phyloP scores from a whole-genome alignment of 257 asterid genomes.

The Nyctanthes arbortristis region DNA sequence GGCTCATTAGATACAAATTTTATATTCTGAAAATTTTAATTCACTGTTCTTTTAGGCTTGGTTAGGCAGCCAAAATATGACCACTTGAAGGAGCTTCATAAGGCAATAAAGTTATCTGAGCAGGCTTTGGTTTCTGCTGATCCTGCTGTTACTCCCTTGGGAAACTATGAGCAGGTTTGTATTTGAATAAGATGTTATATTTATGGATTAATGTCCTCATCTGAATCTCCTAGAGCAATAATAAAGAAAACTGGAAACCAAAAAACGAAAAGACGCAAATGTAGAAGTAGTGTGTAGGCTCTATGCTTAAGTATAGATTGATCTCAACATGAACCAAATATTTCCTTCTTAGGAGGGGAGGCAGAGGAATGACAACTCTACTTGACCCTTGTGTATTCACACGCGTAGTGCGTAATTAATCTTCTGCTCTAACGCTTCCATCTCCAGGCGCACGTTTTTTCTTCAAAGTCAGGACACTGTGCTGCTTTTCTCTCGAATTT shows the following conservation, averaged over 20 bases:
- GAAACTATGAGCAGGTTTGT: constrained; percentile 81
- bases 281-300: too few species aligned
- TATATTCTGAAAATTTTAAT: neutral
- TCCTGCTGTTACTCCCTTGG: constrained; percentile 55
- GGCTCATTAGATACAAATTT: neutral
- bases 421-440: neutral
- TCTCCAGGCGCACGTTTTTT: constrained; percentile 68
- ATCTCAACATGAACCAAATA: neutral
- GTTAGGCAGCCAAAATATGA: constrained; percentile 85
- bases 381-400: neutral
- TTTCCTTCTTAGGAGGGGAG: neutral
- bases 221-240: neutral
- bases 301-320: neutral
- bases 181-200: neutral
- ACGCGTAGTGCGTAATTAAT: neutral
- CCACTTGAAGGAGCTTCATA: constrained; percentile 84
- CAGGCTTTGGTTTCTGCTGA: constrained; percentile 68
- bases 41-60: constrained; percentile 51
- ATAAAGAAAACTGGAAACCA: neutral
- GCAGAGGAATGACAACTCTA: neutral
- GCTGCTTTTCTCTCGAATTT: constrained; percentile 84
- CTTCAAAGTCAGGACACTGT: constrained; percentile 70
- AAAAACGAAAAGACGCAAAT: neutral
- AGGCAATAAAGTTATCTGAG: constrained; percentile 71
- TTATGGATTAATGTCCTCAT: neutral